Conservation (phyloP, 306 rosid species). For the Dicorynia guianensis region DNA sequence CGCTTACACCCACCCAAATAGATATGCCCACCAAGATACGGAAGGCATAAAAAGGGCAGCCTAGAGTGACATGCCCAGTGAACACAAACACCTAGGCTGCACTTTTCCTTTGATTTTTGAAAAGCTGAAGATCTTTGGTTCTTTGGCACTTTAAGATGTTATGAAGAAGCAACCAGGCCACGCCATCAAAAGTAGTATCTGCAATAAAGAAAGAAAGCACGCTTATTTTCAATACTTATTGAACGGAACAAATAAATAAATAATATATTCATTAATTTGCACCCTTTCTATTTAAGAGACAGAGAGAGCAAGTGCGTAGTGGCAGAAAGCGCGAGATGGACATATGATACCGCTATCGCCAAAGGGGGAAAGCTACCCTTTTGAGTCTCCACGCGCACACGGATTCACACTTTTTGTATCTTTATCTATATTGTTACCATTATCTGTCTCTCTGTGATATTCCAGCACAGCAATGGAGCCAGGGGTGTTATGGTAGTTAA, state of each 20-base stretch:
- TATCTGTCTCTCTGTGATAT: constrained; percentile 29
- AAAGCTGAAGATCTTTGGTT: constrained; percentile 53
- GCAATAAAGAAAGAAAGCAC: constrained; percentile 38
- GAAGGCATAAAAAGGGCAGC: background rate
- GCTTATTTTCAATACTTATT: constrained; percentile 53
- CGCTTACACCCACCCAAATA: background rate
- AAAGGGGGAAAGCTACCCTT: constrained; percentile 41
- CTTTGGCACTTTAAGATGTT: constrained; percentile 54
- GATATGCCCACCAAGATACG: background rate
- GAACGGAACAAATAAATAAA: background rate
- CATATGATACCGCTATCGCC: constrained; percentile 43
- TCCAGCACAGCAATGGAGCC: constrained; percentile 23
- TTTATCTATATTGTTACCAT: too few species aligned
- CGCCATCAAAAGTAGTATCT: constrained; percentile 42
- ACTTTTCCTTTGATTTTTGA: constrained; percentile 48
- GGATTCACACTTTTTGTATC: constrained; percentile 30
- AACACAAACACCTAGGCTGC: constrained; percentile 34
- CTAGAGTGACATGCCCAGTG: constrained; percentile 39
- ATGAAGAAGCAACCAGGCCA: constrained; percentile 50
- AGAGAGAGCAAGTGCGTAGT: constrained; percentile 9
- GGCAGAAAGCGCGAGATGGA: constrained; percentile 44
- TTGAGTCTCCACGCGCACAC: constrained; percentile 42
- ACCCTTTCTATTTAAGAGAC: background rate
- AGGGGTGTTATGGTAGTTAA: background rate
- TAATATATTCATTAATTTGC: background rate